Conservation (phyloP, 495 filamentous ascomycete genomes). For the Elasticomyces elasticus region DNA sequence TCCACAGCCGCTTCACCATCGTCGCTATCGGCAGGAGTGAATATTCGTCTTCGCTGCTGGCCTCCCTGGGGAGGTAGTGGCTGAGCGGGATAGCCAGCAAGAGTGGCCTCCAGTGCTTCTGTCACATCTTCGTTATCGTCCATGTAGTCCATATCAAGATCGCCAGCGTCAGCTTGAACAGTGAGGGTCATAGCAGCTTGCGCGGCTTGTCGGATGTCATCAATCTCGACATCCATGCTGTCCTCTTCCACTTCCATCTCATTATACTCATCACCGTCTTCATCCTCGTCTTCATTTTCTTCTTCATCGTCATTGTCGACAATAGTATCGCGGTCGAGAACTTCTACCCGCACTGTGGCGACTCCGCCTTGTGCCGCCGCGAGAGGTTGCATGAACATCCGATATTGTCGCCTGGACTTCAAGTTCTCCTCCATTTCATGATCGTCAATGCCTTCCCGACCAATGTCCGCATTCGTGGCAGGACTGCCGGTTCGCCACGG, state of each 20-base stretch:
- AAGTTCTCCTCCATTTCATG: constrained; percentile 48
- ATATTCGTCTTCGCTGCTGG: constrained; percentile 39
- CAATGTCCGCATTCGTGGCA: constrained; percentile 74
- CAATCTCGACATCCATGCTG: constrained; percentile 22
- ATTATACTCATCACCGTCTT: constrained; percentile 32
- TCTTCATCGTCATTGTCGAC: constrained; percentile 37
- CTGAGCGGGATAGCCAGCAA: constrained; percentile 56
- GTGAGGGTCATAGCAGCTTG: constrained; percentile 38
- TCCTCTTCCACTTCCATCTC: constrained; percentile 25
- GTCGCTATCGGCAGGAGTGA: constrained; percentile 46
- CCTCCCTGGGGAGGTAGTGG: constrained; percentile 52
- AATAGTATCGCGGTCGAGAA: constrained; percentile 24
- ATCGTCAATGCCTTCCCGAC: constrained; percentile 80
- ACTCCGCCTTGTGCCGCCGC: background rate
- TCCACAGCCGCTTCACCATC: constrained; percentile 24
- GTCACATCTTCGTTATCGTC: constrained; percentile 36
- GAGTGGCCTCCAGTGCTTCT: constrained; percentile 57
- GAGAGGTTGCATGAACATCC: constrained; percentile 10
- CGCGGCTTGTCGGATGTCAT: constrained; percentile 31
- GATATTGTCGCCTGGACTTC: constrained; percentile 5
- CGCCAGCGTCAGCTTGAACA: constrained; percentile 24
- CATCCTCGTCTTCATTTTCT: constrained; percentile 36
- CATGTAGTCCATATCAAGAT: constrained; percentile 48
- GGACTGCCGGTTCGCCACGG: constrained; percentile 78
- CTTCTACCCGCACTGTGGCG: constrained; percentile 12